These are phyloP conservation scores for Boletus subparvulus DNA, from an alignment of 768 basidiomycete genomes.

Conservation along the genomic window DNA sequence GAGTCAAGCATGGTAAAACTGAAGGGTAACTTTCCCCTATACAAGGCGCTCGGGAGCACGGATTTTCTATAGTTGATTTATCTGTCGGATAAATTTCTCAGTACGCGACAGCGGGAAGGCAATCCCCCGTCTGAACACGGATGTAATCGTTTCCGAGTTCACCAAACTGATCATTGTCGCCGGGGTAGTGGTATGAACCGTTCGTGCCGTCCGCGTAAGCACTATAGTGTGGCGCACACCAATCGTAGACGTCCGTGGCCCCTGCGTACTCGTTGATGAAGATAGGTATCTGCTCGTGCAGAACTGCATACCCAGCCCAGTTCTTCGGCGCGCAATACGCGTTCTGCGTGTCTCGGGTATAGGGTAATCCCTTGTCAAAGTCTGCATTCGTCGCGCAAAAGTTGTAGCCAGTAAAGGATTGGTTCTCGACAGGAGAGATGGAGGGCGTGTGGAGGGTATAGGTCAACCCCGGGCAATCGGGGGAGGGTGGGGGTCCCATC, in stretches of 20 bases:
- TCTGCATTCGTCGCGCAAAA: constrained; percentile 12
- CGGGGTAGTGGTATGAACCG: constrained; percentile 11
- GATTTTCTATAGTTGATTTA: constrained; percentile 1
- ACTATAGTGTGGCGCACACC: constrained; percentile 24
- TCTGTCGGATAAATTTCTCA: constrained; percentile 3
- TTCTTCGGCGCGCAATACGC: constrained; percentile 28
- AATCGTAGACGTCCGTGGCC: constrained; percentile 17
- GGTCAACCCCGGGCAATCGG: constrained; percentile 21
- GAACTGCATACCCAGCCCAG: constrained; percentile 24
- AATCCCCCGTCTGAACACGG: constrained; percentile 17
- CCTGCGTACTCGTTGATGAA: constrained; percentile 31
- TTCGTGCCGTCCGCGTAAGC: constrained; percentile 5
- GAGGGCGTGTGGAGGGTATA: constrained; percentile 28
- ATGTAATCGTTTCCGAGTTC: constrained; percentile 15
- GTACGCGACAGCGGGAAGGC: constrained; percentile 20
- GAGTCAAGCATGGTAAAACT: not conserved
- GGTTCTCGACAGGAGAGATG: constrained; percentile 26
- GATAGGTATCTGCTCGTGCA: constrained; percentile 25
- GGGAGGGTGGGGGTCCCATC: constrained; percentile 26
- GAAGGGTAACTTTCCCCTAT: not conserved
- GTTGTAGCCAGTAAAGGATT: constrained; percentile 21
- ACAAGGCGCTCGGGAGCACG: not conserved
- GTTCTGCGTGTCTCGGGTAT: constrained; percentile 16
- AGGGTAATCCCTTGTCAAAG: constrained; percentile 14
- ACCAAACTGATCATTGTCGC: constrained; percentile 1